These are phyloP conservation scores for Physcomitrellopsis africana DNA, from an alignment of 225 moss, liverwort and hornwort species.

Conservation along the genomic window DNA sequence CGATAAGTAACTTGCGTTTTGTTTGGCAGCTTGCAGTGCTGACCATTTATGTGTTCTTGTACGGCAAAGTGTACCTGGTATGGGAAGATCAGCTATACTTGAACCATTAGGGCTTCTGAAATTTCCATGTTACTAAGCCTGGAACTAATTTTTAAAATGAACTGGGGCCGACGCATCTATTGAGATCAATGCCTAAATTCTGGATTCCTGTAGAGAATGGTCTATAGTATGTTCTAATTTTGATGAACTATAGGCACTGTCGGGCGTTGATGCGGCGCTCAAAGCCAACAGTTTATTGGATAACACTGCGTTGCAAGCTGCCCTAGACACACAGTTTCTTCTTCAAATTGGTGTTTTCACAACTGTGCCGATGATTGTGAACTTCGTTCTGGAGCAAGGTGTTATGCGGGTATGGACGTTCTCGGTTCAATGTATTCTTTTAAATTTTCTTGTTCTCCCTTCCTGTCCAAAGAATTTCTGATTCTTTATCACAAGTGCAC, in stretches of 20 bases:
- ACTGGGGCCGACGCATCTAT: not conserved
- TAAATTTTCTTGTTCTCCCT: not conserved
- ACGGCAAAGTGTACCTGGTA: slow-evolving; percentile 75
- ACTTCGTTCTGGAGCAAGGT: slow-evolving; percentile 68
- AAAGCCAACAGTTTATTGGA: slow-evolving; percentile 35
- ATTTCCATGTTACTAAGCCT: not conserved
- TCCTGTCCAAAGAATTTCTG: not conserved
- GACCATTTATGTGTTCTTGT: slow-evolving; percentile 65
- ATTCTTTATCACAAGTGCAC: slow-evolving; percentile 1
- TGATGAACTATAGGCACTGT: slow-evolving; percentile 53
- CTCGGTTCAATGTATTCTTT: not conserved
- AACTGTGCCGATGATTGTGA: slow-evolving; percentile 60
- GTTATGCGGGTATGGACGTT: slow-evolving; percentile 43
- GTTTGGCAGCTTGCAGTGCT: slow-evolving; percentile 64
- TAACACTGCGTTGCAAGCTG: slow-evolving; percentile 56
- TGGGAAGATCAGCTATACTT: slow-evolving; percentile 17
- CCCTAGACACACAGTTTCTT: slow-evolving; percentile 65
- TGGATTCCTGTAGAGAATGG: not conserved
- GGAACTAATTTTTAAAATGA: not conserved
- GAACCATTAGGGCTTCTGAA: not conserved
- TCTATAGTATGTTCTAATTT: not conserved
- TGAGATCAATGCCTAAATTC: slow-evolving; percentile 3
- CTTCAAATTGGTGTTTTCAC: slow-evolving; percentile 72
- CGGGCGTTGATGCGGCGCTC: slow-evolving; percentile 57
- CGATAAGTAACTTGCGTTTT: slow-evolving; percentile 12